These are phyloP conservation scores for Thelonectria olida DNA, from an alignment of 2,329 filamentous ascomycete genomes.

Conservation along the genomic window DNA sequence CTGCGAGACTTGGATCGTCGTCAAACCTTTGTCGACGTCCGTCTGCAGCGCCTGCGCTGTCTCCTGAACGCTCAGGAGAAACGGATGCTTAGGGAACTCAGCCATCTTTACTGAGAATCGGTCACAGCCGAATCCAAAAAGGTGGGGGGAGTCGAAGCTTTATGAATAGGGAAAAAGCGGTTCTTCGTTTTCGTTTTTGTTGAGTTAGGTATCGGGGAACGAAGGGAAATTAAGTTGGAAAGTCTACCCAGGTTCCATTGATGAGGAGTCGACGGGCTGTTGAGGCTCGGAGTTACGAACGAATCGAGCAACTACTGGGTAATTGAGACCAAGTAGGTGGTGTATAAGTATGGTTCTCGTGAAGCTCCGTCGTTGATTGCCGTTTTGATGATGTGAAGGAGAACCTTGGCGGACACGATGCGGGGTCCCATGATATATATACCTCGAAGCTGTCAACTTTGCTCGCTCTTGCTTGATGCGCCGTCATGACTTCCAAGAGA, in stretches of 20 bases:
- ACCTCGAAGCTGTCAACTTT: conserved; percentile 10
- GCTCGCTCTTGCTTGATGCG: conserved; percentile 4
- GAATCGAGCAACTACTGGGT: conserved; percentile 2
- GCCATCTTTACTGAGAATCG: conserved; percentile 47
- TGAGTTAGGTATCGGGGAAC: background rate
- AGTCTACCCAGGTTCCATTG: conserved; percentile 31
- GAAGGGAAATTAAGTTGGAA: conserved; percentile 3
- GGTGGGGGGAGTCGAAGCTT: background rate
- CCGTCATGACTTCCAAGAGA: conserved; percentile 23
- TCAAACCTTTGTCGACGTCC: conserved; percentile 73
- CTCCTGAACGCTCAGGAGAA: conserved; percentile 68
- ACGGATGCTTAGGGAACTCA: conserved; percentile 64
- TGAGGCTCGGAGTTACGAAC: conserved; percentile 8
- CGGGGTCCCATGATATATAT: conserved; percentile 38
- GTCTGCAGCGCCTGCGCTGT: conserved; percentile 71
- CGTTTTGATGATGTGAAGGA: conserved; percentile 10
- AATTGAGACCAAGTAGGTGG: background rate
- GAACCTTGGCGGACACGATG: conserved; percentile 25
- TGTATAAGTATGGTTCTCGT: too few relatives aligned
- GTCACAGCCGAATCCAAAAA: conserved; percentile 14
- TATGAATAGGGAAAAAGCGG: conserved; percentile 4
- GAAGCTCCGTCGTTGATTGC: too few relatives aligned
- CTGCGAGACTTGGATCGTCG: conserved; percentile 65
- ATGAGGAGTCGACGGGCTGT: conserved; percentile 12
- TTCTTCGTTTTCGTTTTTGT: conserved; percentile 7